A percentile compares a stretch with the other conserved stretches of the same genome.
Evolutionary conservation across 257 asterid genomes (phyloP).

Genomic region (Galeopsis tetrahit): DNA sequence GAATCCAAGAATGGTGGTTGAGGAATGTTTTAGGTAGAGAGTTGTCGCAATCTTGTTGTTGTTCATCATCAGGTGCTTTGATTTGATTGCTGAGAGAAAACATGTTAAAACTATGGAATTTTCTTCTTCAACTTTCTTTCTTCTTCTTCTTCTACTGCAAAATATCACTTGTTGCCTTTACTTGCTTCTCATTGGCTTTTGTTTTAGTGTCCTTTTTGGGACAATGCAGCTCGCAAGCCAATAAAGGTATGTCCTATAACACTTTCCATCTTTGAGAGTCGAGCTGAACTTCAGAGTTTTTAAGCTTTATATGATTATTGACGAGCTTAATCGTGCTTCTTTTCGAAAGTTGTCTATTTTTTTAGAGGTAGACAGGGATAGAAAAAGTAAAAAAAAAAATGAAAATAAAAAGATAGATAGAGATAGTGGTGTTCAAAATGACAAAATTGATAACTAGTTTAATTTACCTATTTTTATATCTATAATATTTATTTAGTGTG

Average conservation of each 20-base stretch:
- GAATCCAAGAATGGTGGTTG: neutral
- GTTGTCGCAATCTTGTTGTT: constrained; percentile 24
- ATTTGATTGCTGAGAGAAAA: constrained; percentile 36
- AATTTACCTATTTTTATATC: too few species aligned
- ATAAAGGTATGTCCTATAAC: neutral
- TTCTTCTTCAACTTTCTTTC: neutral
- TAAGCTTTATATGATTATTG: too few species aligned
- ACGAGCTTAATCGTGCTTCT: too few species aligned
- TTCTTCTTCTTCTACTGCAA: neutral
- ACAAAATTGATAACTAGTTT: too few species aligned
- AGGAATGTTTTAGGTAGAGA: neutral
- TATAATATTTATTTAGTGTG: too few species aligned
- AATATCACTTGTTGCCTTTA: constrained; percentile 22
- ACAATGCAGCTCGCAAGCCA: constrained; percentile 30
- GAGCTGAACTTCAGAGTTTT: too few species aligned
- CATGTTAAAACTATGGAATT: constrained; percentile 27
- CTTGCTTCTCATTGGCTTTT: constrained; percentile 25
- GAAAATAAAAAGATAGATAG: too few species aligned
- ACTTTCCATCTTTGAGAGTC: too few species aligned
- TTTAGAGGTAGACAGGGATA: too few species aligned
- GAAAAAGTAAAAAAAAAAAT: too few species aligned
- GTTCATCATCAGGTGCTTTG: constrained; percentile 34
- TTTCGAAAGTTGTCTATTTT: too few species aligned
- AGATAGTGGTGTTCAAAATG: too few species aligned
- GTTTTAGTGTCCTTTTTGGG: constrained; percentile 30